These are phyloP conservation scores for Opeltia flavorubescens DNA, from an alignment of 495 filamentous ascomycete genomes.

Conservation along the genomic window DNA sequence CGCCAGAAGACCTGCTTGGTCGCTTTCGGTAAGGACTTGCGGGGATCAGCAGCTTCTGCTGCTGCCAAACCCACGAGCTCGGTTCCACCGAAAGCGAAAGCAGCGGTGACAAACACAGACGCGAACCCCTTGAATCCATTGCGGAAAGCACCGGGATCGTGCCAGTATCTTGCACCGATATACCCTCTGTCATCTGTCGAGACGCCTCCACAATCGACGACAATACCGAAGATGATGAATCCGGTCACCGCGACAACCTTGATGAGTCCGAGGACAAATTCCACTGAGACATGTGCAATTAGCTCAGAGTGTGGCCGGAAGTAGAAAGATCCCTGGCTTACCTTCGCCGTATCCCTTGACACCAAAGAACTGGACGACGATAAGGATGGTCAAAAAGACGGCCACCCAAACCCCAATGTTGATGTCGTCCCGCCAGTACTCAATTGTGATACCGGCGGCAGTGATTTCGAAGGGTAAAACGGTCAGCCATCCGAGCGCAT, in stretches of 20 bases:
- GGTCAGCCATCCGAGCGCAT: conserved; percentile 55
- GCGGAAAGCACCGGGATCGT: conserved; percentile 55
- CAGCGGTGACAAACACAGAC: conserved; percentile 58
- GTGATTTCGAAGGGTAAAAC: conserved; percentile 51
- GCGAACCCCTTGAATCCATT: conserved; percentile 62
- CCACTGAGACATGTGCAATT: conserved; percentile 19
- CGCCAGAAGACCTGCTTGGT: conserved; percentile 68
- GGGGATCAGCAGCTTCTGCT: conserved; percentile 51
- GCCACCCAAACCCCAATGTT: conserved; percentile 51
- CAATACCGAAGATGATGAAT: conserved; percentile 59
- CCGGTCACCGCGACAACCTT: conserved; percentile 45
- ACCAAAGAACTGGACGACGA: conserved; percentile 35
- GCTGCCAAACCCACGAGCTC: conserved; percentile 63
- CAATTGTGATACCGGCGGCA: conserved; percentile 63
- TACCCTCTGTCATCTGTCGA: conserved; percentile 36
- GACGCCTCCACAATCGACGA: conserved; percentile 56
- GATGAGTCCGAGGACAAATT: conserved; percentile 31
- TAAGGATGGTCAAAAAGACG: conserved; percentile 38
- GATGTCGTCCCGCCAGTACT: conserved; percentile 49
- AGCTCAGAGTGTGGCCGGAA: neutral
- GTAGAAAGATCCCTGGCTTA: conserved; percentile 13
- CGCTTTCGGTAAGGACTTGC: conserved; percentile 48
- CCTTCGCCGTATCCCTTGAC: conserved; percentile 62
- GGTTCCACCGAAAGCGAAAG: conserved; percentile 60
- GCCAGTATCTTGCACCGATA: conserved; percentile 48